These are phyloP conservation scores for Triticum dicoccoides DNA, from an alignment of 176 grass and related monocot species.

Conservation along the genomic window DNA sequence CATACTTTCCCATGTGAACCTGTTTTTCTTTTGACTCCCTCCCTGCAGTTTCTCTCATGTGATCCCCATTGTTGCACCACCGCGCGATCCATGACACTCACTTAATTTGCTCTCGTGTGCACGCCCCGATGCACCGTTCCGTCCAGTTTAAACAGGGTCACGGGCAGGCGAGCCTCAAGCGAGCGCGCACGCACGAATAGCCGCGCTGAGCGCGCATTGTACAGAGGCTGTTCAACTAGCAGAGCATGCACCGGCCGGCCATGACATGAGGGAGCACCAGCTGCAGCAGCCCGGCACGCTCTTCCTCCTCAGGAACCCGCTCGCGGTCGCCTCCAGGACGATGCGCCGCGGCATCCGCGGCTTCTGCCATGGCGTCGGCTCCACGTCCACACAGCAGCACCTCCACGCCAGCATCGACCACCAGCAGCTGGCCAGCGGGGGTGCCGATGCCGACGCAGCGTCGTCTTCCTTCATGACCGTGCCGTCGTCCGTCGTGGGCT, in stretches of 20 bases:
- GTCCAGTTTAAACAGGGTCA: background rate
- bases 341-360: conserved; percentile 59
- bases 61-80: conserved; percentile 15
- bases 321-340: background rate
- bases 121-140: background rate
- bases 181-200: no score
- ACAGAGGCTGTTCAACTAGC: background rate
- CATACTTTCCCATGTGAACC: no score
- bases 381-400: conserved; percentile 62
- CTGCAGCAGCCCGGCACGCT: conserved; percentile 2
- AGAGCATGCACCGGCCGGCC: background rate
- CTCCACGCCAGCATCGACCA: conserved; percentile 7
- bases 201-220: background rate
- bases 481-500: conserved; percentile 35
- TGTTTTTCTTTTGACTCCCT: no score
- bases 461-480: conserved; percentile 48
- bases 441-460: background rate
- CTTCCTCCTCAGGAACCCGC: conserved; percentile 43
- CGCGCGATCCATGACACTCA: background rate
- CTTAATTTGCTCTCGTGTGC: background rate
- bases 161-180: background rate
- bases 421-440: conserved; percentile 15
- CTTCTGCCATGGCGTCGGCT: conserved; percentile 70
- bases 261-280: background rate
- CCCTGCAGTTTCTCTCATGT: background rate